Base-by-base conservation (phyloP, 2,329 filamentous ascomycete genomes). In the Cladophialophora bantiana region DNA sequence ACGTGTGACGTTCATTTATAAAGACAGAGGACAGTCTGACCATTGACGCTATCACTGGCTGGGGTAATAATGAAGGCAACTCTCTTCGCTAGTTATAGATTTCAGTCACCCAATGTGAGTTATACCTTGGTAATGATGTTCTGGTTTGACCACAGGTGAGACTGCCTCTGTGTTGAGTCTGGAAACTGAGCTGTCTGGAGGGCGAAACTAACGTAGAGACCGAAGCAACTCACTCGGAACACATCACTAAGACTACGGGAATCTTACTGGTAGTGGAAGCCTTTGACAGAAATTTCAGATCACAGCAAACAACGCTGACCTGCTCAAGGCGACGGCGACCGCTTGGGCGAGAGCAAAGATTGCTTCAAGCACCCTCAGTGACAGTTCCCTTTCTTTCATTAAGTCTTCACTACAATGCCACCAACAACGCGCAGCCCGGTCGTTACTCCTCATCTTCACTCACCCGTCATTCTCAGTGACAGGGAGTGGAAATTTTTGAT, bases 341-440 rank as follows among this genome's bases (percentile, higher is more conserved):
- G 10, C 45, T 2, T 26, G 18, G 45, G 10, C 15, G 26, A 50
- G 45, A 12, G 7, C 18, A 26, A 20, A 12, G 45, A 20, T 20
- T 26, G 20, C 12, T 26, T n/a, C 40, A 18, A 50, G 45, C 7
- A 50, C 10, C 7, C 18, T 50, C 18, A 50, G 18, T 50, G 45
- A 26, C 20, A 26, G 40, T 7, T n/a, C 26, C 12, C 3, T 12
- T 20, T 50, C 18, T 50, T 12, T 9, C 45, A 12, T 18, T 18
- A 2, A 42, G 7, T 50, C 45, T 59, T 59, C 57, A 59, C 57
- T 35, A 15, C 32, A 5, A 18, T 20, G 57, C 12, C 56, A 35
- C 38, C 31, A 18, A 7, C 7, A 58, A 12, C 26, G 38, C 18
- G 15, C 57, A 12, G n/a, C 40, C 4, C 5, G 7, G 7, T 50